phyloP scores from a whole-genome alignment of 2,329 filamentous ascomycete species.

The Arthrobotrys sinensis region DNA sequence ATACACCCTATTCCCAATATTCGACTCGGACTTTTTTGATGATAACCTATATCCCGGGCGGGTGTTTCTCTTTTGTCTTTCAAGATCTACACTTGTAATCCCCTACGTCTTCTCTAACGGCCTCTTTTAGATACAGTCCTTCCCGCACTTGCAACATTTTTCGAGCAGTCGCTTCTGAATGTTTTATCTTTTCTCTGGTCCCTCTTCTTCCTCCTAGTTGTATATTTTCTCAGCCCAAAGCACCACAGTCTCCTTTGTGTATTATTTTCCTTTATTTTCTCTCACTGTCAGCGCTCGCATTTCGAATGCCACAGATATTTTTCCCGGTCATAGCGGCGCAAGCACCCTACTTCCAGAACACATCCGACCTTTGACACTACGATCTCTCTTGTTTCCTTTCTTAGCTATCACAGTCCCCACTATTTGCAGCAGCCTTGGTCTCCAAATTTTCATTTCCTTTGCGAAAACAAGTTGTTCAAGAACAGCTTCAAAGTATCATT shows the following conservation, averaged over 20 bases:
- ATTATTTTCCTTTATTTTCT: slow-evolving; percentile 43
- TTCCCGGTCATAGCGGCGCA: slow-evolving; percentile 26
- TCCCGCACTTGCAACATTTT: slow-evolving; percentile 36
- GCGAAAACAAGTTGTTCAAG: slow-evolving; percentile 31
- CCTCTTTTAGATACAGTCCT: slow-evolving; percentile 46
- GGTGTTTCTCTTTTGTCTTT: slow-evolving; percentile 42
- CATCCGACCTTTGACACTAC: slow-evolving; percentile 27
- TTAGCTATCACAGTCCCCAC: slow-evolving; percentile 16
- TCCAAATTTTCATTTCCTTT: slow-evolving; percentile 19
- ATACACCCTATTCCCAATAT: slow-evolving; percentile 35
- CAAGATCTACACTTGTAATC: slow-evolving; percentile 43
- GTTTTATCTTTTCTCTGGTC: slow-evolving; percentile 31
- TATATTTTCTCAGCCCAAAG: slow-evolving; percentile 57
- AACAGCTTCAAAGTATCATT: slow-evolving; percentile 34
- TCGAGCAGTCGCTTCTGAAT: slow-evolving; percentile 25
- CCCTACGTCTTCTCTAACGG: slow-evolving; percentile 58
- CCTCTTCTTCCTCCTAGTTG: slow-evolving; percentile 49
- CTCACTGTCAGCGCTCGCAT: slow-evolving; percentile 26
- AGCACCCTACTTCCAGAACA: background rate
- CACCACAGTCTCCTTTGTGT: slow-evolving; percentile 59
- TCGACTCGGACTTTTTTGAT: slow-evolving; percentile 50
- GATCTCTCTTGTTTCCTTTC: slow-evolving; percentile 46
- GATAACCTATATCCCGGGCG: slow-evolving; percentile 54
- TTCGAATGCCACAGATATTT: slow-evolving; percentile 29
- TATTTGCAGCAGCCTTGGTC: slow-evolving; percentile 21